A percentile compares a stretch with the other conserved stretches of the same genome.
phyloP scores from a whole-genome alignment of 352 stramenopile genomes.

The Phytophthora hibernalis region DNA sequence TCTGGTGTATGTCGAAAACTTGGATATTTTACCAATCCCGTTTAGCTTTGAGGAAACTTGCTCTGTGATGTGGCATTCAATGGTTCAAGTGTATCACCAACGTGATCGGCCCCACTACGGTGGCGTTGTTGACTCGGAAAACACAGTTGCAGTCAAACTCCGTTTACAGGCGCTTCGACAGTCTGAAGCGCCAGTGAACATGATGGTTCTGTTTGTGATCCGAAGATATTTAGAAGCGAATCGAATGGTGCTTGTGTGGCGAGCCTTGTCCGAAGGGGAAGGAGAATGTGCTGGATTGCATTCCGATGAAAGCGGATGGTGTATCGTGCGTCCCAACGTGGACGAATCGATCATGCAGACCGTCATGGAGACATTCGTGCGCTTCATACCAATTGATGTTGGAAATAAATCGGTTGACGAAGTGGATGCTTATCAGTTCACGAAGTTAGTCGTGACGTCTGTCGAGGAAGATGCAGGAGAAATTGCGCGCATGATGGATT shows the following conservation, averaged over 20 bases:
- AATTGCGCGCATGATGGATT: slow-evolving; percentile 37
- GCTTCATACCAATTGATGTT: slow-evolving; percentile 27
- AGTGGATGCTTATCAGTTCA: slow-evolving; percentile 29
- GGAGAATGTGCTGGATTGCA: slow-evolving; percentile 36
- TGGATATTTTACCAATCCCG: slow-evolving; percentile 29
- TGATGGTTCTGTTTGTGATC: slow-evolving; percentile 25
- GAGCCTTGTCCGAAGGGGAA: slow-evolving; percentile 42
- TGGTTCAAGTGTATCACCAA: slow-evolving; percentile 23
- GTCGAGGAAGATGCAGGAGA: slow-evolving; percentile 31
- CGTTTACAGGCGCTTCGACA: slow-evolving; percentile 21
- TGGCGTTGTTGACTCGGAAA: slow-evolving; percentile 27
- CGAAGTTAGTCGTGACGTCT: slow-evolving; percentile 36
- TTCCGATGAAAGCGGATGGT: slow-evolving; percentile 58
- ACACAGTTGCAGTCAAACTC: slow-evolving; percentile 51
- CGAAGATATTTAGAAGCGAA: slow-evolving; percentile 42
- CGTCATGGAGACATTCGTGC: slow-evolving; percentile 34
- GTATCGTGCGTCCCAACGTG: slow-evolving; percentile 8
- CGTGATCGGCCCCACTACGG: slow-evolving; percentile 20
- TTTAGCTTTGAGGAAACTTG: slow-evolving; percentile 27
- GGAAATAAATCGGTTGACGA: background rate
- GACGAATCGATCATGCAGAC: slow-evolving; percentile 7
- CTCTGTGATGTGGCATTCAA: slow-evolving; percentile 30
- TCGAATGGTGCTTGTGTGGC: slow-evolving; percentile 59
- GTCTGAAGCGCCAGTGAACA: slow-evolving; percentile 8
- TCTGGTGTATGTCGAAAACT: slow-evolving; percentile 29